Percentiles rank a stretch among this genome's conserved stretches.
These are phyloP conservation scores for Boletus tylopilopsis DNA, from an alignment of 768 basidiomycete species.

Conservation along the genomic window DNA sequence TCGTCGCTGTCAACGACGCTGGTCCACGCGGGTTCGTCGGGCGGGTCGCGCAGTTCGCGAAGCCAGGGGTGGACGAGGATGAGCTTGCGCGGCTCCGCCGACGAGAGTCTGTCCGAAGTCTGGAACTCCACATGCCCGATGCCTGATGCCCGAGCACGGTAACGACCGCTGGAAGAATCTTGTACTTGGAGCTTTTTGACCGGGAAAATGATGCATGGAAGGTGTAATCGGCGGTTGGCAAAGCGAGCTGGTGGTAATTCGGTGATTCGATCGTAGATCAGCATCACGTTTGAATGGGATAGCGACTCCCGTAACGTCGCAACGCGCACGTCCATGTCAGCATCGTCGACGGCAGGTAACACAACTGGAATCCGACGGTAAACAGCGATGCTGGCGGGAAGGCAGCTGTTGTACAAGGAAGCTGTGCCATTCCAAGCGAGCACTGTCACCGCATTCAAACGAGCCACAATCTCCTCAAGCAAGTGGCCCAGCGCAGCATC, in stretches of 20 bases:
- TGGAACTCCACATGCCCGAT: neutral
- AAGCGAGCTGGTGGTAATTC: neutral
- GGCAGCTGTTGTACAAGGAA: neutral
- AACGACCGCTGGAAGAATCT: neutral
- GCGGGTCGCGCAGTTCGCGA: neutral
- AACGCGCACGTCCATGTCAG: neutral
- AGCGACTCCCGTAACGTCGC: neutral
- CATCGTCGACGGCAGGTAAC: neutral
- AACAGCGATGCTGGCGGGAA: neutral
- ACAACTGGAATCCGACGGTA: neutral
- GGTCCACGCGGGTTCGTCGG: neutral
- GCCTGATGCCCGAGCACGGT: neutral
- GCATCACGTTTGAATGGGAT: neutral
- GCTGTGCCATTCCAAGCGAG: neutral
- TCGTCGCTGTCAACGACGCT: neutral
- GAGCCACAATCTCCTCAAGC: neutral
- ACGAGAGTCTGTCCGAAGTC: neutral
- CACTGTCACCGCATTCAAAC: neutral
- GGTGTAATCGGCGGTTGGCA: neutral
- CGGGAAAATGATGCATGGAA: neutral
- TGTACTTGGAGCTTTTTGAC: neutral
- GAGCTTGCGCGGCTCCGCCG: neutral
- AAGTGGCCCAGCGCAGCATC: neutral
- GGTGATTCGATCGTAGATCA: neutral
- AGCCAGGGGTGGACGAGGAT: neutral